phyloP scores from a whole-genome alignment of 129 eudicot species.

The Tagetes patula region DNA sequence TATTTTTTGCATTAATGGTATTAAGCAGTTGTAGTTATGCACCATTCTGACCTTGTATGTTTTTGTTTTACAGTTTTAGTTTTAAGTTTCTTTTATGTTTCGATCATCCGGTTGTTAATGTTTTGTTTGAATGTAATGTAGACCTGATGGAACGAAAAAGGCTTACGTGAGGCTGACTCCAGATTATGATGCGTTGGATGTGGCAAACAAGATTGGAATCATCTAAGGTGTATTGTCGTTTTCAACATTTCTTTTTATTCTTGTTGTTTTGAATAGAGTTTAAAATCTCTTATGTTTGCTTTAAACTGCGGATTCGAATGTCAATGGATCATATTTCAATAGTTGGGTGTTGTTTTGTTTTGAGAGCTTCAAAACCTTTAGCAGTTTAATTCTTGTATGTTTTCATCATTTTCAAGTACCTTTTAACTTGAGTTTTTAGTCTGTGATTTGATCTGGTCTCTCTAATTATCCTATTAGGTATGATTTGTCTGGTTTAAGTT shows the following conservation, averaged over 20 bases:
- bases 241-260: conserved; percentile 25
- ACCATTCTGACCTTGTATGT: neutral
- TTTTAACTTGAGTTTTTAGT: neutral
- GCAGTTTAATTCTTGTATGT: no score
- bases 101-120: neutral
- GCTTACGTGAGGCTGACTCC: conserved; percentile 62
- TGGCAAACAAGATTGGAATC: conserved; percentile 64
- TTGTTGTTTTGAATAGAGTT: conserved; percentile 31
- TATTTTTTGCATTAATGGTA: no score
- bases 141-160: conserved; percentile 66
- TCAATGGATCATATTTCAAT: conserved; percentile 19
- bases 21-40: neutral
- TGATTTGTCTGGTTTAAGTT: no score
- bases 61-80: neutral
- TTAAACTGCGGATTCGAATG: conserved; percentile 22
- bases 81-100: neutral
- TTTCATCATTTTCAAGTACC: neutral
- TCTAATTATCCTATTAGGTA: no score
- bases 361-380: neutral
- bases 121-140: conserved; percentile 18
- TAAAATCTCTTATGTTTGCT: conserved; percentile 18
- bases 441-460: no score
- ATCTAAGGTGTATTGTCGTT: conserved; percentile 35
- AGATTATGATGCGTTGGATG: conserved; percentile 62
- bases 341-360: conserved; percentile 8